Evolutionary conservation across 768 basidiomycete species (phyloP).

Genomic region (Hebeloma cylindrosporum): DNA sequence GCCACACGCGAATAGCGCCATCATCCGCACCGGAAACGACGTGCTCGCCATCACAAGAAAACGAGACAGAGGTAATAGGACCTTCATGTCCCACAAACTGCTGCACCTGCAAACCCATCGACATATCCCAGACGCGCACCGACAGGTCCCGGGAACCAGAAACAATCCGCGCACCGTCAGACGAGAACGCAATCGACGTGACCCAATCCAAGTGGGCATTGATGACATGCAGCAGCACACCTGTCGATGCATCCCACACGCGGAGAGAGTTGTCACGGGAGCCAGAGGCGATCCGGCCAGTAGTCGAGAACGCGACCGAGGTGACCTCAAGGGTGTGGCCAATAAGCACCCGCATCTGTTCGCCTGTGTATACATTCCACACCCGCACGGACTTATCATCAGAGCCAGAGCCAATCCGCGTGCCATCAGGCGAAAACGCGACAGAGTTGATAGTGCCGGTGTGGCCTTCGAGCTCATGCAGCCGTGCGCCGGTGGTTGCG

Average conservation of each 20-base stretch:
- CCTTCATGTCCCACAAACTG: not conserved
- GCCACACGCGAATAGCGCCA: not conserved
- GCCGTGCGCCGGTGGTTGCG: too few relatives aligned
- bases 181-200: not conserved
- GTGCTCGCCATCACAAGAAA: not conserved
- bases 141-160: not conserved
- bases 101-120: not conserved
- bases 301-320: not conserved
- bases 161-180: not conserved
- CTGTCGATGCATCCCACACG: not conserved
- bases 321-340: not conserved
- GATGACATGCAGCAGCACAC: too few relatives aligned
- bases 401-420: not conserved
- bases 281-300: not conserved
- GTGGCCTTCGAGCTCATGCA: not conserved
- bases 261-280: not conserved
- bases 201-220: not conserved
- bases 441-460: not conserved
- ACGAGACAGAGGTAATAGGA: not conserved
- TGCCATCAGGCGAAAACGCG: conserved; percentile 3
- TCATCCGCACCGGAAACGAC: not conserved
- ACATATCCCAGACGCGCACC: not conserved
- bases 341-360: not conserved
- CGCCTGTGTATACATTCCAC: not conserved
- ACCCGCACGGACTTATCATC: not conserved